Evolutionary conservation across 202 grass and related monocot species (phyloP).

Genomic region (Musa balbisiana): DNA sequence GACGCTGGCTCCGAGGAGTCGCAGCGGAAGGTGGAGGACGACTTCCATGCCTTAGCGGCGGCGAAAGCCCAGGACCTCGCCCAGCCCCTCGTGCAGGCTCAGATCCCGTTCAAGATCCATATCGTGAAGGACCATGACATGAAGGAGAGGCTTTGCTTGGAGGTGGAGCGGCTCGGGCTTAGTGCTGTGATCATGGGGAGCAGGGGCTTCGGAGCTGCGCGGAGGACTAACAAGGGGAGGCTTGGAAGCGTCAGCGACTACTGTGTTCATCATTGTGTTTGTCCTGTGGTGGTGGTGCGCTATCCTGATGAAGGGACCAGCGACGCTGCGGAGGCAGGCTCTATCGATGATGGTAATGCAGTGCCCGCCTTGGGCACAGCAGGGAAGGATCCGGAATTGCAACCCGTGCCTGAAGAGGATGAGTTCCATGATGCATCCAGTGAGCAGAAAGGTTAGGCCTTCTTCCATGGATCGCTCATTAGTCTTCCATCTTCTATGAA

Average conservation of each 20-base stretch:
- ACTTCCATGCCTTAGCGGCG: background rate
- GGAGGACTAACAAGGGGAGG: background rate
- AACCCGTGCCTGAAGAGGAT: background rate
- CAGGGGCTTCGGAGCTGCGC: constrained; percentile 4
- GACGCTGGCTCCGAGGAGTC: background rate
- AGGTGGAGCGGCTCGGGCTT: constrained; percentile 1
- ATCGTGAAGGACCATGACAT: constrained; percentile 7
- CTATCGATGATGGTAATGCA: too few species aligned
- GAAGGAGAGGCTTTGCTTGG: constrained; percentile 10
- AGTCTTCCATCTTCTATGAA: too few species aligned
- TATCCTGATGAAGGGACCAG: background rate
- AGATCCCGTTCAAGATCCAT: constrained; percentile 8
- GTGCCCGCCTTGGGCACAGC: background rate
- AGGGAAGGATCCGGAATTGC: background rate
- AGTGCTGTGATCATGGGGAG: background rate
- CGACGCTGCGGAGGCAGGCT: background rate
- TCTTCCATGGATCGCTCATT: background rate
- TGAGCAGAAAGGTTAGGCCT: background rate
- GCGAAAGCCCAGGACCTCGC: constrained; percentile 6
- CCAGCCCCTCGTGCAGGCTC: background rate
- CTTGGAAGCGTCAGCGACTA: constrained; percentile 7
- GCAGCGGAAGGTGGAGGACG: background rate
- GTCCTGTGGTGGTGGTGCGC: background rate
- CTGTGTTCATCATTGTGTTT: background rate
- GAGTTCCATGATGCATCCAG: background rate